These are phyloP conservation scores for Ophiocordyceps camponoti-rufipedis DNA, from an alignment of 2,329 filamentous ascomycete genomes.

Conservation along the genomic window DNA sequence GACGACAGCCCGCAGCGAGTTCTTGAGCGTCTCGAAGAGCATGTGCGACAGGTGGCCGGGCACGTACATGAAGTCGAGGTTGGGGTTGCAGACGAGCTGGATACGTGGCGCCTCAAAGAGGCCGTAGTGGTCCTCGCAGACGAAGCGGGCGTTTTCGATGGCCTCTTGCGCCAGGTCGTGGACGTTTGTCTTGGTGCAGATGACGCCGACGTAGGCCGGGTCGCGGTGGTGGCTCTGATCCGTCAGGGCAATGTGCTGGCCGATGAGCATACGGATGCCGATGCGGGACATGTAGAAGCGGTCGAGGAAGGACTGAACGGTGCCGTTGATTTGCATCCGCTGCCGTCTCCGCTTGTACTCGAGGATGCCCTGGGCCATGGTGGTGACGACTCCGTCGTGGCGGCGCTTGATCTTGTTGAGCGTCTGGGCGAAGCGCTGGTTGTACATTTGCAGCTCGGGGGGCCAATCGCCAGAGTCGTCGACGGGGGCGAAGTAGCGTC, in stretches of 20 bases:
- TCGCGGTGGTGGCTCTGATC: conserved; percentile 82
- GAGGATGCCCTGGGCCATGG: conserved; percentile 91
- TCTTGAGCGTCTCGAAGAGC: conserved; percentile 98
- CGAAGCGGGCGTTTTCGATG: conserved; percentile 97
- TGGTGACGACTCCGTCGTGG: conserved; percentile 94
- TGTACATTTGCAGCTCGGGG: conserved; percentile 85
- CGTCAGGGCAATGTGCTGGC: conserved; percentile 91
- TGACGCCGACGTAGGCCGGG: conserved; percentile 92
- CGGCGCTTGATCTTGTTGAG: conserved; percentile 88
- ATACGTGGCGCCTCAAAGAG: conserved; percentile 93
- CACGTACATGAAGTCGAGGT: conserved; percentile 98
- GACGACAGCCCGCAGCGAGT: conserved; percentile 90
- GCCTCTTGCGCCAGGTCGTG: conserved; percentile 88
- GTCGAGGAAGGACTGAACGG: conserved; percentile 93
- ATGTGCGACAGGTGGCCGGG: conserved; percentile 97
- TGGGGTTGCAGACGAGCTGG: conserved; percentile 84
- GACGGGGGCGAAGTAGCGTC: conserved; percentile 72
- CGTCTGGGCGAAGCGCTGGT: conserved; percentile 73
- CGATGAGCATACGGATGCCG: conserved; percentile 96
- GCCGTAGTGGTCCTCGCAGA: conserved; percentile 96
- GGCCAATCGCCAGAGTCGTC: conserved; percentile 86
- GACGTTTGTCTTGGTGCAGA: conserved; percentile 97
- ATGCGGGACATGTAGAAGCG: conserved; percentile 99
- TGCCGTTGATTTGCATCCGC: conserved; percentile 94
- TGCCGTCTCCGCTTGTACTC: conserved; percentile 96